Evolutionary conservation across 2,329 filamentous ascomycete species (phyloP), one percentile per base, ranked within the genome.

Genomic region (Elsinoe australis): DNA sequence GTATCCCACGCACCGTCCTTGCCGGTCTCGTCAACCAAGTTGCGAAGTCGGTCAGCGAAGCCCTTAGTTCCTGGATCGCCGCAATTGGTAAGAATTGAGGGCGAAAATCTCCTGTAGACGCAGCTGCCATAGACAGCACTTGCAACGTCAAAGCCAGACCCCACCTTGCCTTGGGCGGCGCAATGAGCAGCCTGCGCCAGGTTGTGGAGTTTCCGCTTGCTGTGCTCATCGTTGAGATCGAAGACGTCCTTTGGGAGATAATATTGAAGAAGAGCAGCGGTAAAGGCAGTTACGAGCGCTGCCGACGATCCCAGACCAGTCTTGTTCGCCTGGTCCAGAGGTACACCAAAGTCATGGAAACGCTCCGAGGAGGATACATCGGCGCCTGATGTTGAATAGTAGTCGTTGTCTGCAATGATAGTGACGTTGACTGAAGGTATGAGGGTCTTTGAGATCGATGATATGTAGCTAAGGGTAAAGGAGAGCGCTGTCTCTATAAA

Each of bases 281-380:
- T 87, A 32, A 98, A 78, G 32, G 89, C 76, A 1, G 92, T 96
- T 24, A 96, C 90, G 9, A 98, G 78, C 3, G 92, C 92, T 3
- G 92, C 92, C 1, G 89, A 95, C 8, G 89, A 95, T 51, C 92
- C 92, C 22, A 98, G 79, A 1, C 92, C 92, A 0, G 92, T 98
- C 72, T 98, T 98, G 74, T 95, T 85, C 12, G 90, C 89, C 53
- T 82, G 75, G 50, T 74, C 70, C 28, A 98, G 76, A 4, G 81
- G 78, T 12, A 90, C 82, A 34, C 78, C 75, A 67, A 95, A 95
- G 62, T 82, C 76, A 54, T 80, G 76, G 70, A 96, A 96, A 53
- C 80, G 79, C 12, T 55, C 52, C 71, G 62, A 49, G 65, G 53
- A 49, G 19, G 71, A 63, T 2, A n/a, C n/a, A n/a, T n/a, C n/a